Evolutionary conservation across 148 eudicot species (phyloP).

Genomic region (Rhododendron mucronatum): DNA sequence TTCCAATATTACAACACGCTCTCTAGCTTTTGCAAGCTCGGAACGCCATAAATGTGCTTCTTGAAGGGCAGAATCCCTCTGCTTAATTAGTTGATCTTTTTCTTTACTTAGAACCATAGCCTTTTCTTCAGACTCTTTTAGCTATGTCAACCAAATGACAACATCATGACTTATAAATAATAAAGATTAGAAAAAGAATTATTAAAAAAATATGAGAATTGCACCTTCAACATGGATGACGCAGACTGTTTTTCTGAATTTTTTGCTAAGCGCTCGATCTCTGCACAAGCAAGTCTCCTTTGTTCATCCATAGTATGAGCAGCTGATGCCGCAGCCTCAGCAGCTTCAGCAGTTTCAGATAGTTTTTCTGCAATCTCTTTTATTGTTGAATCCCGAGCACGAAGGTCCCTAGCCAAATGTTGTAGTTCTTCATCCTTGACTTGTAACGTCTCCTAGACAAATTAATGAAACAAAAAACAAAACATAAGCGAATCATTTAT

Average conservation of each 20-base stretch:
- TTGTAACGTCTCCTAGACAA: conserved; percentile 68
- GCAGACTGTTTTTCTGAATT: conserved; percentile 53
- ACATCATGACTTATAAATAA: not conserved
- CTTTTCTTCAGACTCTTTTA: conserved; percentile 68
- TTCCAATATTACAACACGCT: conserved; percentile 76
- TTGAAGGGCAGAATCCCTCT: conserved; percentile 69
- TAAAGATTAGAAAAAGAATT: not conserved
- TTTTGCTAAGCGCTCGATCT: conserved; percentile 62
- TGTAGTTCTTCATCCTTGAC: conserved; percentile 98
- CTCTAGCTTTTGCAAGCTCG: conserved; percentile 97
- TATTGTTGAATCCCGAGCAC: conserved; percentile 85
- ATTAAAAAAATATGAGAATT: not conserved
- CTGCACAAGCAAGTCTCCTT: conserved; percentile 72
- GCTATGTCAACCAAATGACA: conserved; percentile 29
- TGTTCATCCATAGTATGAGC: conserved; percentile 96
- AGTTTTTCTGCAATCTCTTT: conserved; percentile 80
- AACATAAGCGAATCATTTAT: not conserved
- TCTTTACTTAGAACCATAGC: conserved; percentile 43
- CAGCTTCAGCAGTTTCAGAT: conserved; percentile 94
- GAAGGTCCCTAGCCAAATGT: conserved; percentile 82
- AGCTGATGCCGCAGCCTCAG: conserved; percentile 93
- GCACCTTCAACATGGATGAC: conserved; percentile 58
- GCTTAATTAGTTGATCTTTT: conserved; percentile 52
- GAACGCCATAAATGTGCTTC: conserved; percentile 95
- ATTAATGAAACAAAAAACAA: not conserved